Evolutionary conservation across 83 land plant species (phyloP).

Genomic region (Picea abies): DNA sequence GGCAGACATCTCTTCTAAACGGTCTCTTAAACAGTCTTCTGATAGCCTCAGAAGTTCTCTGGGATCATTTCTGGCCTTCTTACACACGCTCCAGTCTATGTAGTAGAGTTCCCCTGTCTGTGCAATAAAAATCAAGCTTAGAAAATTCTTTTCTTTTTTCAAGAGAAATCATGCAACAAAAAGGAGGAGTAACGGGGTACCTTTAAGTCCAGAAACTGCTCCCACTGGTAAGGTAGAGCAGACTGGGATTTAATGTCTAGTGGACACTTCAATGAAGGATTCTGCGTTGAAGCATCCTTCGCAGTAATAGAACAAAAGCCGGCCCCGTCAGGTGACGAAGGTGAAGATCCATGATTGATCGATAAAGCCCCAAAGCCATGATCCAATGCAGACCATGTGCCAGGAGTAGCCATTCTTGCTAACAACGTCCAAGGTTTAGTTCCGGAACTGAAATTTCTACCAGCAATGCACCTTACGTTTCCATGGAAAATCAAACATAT

Average conservation of each 20-base stretch:
- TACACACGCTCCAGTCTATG: slow-evolving; percentile 51
- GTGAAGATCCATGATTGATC: slow-evolving; percentile 3
- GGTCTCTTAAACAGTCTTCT: neutral
- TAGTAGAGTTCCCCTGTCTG: slow-evolving; percentile 71
- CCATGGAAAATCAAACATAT: neutral
- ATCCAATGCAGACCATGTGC: slow-evolving; percentile 2
- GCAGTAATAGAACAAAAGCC: neutral
- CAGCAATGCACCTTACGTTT: neutral
- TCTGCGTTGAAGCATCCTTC: neutral
- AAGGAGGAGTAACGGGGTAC: slow-evolving; percentile 16
- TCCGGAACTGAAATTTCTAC: neutral
- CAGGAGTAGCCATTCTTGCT: neutral
- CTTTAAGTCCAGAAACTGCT: slow-evolving; percentile 74
- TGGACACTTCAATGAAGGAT: neutral
- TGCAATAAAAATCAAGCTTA: slow-evolving; percentile 3
- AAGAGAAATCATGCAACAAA: slow-evolving; percentile 7
- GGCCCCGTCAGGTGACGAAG: neutral
- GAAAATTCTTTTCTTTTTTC: neutral
- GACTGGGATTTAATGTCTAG: slow-evolving; percentile 48
- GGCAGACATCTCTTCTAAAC: neutral
- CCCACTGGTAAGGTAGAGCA: slow-evolving; percentile 68
- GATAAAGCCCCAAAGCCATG: neutral
- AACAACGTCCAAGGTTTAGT: neutral
- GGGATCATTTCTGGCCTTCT: slow-evolving; percentile 50
- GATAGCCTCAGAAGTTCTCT: slow-evolving; percentile 15